phyloP scores from a whole-genome alignment of 306 rosid species.

The Malus orientalis region DNA sequence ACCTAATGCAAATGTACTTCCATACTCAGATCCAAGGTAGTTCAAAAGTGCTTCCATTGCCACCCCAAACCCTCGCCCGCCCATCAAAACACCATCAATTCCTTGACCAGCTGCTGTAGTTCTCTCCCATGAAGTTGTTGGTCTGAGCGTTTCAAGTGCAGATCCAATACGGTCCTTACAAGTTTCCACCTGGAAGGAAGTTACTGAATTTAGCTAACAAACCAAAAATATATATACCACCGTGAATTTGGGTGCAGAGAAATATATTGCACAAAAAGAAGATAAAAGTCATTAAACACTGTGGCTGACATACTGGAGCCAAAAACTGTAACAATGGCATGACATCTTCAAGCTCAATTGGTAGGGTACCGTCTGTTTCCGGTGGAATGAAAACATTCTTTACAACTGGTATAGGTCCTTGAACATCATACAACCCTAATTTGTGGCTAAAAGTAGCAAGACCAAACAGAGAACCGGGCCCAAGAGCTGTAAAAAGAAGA shows the following conservation, averaged over 20 bases:
- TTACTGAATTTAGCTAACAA: constrained; percentile 14
- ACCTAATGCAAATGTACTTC: constrained; percentile 95
- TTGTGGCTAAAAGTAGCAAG: constrained; percentile 97
- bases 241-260: not conserved
- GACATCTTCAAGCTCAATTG: constrained; percentile 86
- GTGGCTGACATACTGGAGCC: constrained; percentile 78
- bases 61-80: constrained; percentile 90
- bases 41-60: constrained; percentile 89
- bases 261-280: not conserved
- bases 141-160: constrained; percentile 91
- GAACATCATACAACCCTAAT: constrained; percentile 87
- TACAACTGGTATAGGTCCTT: constrained; percentile 86
- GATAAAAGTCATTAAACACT: not conserved
- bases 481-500: constrained; percentile 55
- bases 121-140: constrained; percentile 97
- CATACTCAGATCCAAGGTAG: constrained; percentile 96
- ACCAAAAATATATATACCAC: not conserved
- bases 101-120: constrained; percentile 84
- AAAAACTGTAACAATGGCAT: constrained; percentile 92
- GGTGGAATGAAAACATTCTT: constrained; percentile 89
- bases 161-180: constrained; percentile 89
- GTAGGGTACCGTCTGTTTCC: constrained; percentile 61
- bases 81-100: constrained; percentile 81
- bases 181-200: constrained; percentile 67
- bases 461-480: constrained; percentile 95